Evolutionary conservation across 2,329 filamentous ascomycete species (phyloP).

Genomic region (Plectosphaerella sp.): DNA sequence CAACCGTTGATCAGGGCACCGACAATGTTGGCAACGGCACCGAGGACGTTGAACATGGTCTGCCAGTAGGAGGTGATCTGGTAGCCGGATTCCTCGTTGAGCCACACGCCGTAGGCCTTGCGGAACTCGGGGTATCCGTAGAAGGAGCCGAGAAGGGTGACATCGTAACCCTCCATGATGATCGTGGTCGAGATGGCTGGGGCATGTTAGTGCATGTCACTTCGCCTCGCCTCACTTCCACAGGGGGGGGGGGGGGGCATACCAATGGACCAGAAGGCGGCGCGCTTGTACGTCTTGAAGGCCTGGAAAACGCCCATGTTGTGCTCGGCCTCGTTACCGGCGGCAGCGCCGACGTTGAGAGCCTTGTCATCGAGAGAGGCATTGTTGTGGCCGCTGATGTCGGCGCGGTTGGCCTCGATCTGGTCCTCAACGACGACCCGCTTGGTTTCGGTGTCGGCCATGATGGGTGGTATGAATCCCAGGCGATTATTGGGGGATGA

Average conservation of each 20-base stretch:
- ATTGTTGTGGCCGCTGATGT: slow-evolving; percentile 24
- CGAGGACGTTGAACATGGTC: slow-evolving; percentile 35
- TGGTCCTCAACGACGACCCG: slow-evolving; percentile 16
- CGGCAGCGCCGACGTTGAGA: slow-evolving; percentile 29
- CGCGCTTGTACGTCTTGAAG: slow-evolving; percentile 33
- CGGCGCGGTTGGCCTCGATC: slow-evolving; percentile 22
- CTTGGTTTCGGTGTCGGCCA: slow-evolving; percentile 7
- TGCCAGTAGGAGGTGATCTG: slow-evolving; percentile 49
- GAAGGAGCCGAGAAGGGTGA: slow-evolving; percentile 40
- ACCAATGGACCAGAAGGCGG: slow-evolving; percentile 35
- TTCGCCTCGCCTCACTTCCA: too few species aligned
- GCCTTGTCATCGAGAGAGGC: slow-evolving; percentile 29
- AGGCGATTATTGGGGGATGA: not conserved
- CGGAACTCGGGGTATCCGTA: slow-evolving; percentile 36
- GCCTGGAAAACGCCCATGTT: slow-evolving; percentile 26
- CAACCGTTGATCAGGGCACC: slow-evolving; percentile 37
- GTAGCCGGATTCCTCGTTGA: slow-evolving; percentile 28
- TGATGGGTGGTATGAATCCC: not conserved
- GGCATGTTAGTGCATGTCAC: not conserved
- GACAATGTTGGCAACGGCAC: slow-evolving; percentile 29
- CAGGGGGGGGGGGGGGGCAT: too few species aligned
- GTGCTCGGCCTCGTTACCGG: slow-evolving; percentile 31
- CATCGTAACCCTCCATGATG: slow-evolving; percentile 48
- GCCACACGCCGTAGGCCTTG: slow-evolving; percentile 32
- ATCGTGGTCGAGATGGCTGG: slow-evolving; percentile 38